Conservation (phyloP, 306 rosid species). For the Abrus precatorius region DNA sequence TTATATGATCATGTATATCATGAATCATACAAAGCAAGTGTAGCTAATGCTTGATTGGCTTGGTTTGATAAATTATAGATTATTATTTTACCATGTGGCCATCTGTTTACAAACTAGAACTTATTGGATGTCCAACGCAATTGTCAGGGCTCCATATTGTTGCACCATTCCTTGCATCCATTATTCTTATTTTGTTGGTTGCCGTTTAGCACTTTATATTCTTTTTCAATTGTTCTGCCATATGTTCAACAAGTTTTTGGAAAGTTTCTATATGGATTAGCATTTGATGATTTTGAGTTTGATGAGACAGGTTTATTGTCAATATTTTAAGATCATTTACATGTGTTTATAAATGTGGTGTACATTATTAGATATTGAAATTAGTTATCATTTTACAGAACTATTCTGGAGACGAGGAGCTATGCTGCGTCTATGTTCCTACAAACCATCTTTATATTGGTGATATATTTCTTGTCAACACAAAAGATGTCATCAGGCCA, state of each 20-base stretch:
- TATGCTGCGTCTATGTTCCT: slow-evolving; percentile 91
- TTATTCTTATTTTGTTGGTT: slow-evolving; percentile 9
- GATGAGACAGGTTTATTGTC: neutral
- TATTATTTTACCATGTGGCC: neutral
- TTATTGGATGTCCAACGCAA: neutral
- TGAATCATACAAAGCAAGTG: neutral
- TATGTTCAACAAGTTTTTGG: neutral
- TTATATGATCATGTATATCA: neutral
- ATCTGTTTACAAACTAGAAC: neutral
- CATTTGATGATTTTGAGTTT: slow-evolving; percentile 15
- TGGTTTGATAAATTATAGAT: neutral
- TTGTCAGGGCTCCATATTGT: neutral
- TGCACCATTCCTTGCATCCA: slow-evolving; percentile 2
- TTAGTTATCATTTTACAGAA: slow-evolving; percentile 52
- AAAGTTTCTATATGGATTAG: neutral
- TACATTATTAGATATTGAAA: slow-evolving; percentile 2
- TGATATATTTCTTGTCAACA: slow-evolving; percentile 79
- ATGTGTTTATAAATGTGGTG: slow-evolving; percentile 2
- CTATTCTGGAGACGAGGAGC: slow-evolving; percentile 88
- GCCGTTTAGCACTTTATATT: slow-evolving; percentile 1
- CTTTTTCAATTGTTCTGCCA: neutral
- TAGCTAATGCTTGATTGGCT: neutral
- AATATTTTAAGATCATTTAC: neutral
- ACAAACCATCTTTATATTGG: slow-evolving; percentile 94
- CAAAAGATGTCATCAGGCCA: slow-evolving; percentile 85